These are phyloP conservation scores for Paramecium tetraurelia DNA, from an alignment of 73 alveolate species.

Conservation along the genomic window DNA sequence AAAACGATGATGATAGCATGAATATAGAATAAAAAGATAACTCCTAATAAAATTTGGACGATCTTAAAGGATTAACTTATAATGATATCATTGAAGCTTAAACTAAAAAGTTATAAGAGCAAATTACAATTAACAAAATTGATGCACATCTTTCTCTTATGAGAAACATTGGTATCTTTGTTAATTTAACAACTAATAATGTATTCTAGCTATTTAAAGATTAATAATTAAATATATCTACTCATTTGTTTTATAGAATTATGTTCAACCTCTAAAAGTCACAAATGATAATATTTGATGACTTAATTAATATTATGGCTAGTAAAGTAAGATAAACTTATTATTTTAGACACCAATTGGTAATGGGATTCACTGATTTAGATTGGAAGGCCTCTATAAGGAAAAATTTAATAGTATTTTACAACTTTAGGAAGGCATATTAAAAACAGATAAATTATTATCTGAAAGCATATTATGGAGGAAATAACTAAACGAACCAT, in stretches of 20 bases:
- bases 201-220: slow-evolving; percentile 41
- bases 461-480: slow-evolving; percentile 3
- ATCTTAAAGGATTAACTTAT: slow-evolving; percentile 42
- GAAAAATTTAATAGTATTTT: not conserved
- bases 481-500: slow-evolving; percentile 22
- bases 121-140: slow-evolving; percentile 34
- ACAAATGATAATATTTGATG: slow-evolving; percentile 39
- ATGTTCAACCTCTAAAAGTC: slow-evolving; percentile 38
- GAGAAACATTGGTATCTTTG: slow-evolving; percentile 60
- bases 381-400: slow-evolving; percentile 51
- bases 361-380: not conserved
- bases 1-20: not conserved
- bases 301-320: slow-evolving; percentile 54
- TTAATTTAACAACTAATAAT: slow-evolving; percentile 42
- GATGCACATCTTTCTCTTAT: slow-evolving; percentile 28
- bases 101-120: not conserved
- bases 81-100: slow-evolving; percentile 45
- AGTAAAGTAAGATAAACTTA: not conserved
- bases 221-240: not conserved
- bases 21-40: not conserved
- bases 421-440: slow-evolving; percentile 19
- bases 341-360: slow-evolving; percentile 1
- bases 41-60: not conserved
- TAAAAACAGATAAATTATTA: slow-evolving; percentile 29
- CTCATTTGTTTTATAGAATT: slow-evolving; percentile 45